Conservation (phyloP, 305 asterid genomes). For the Ajuga reptans region DNA sequence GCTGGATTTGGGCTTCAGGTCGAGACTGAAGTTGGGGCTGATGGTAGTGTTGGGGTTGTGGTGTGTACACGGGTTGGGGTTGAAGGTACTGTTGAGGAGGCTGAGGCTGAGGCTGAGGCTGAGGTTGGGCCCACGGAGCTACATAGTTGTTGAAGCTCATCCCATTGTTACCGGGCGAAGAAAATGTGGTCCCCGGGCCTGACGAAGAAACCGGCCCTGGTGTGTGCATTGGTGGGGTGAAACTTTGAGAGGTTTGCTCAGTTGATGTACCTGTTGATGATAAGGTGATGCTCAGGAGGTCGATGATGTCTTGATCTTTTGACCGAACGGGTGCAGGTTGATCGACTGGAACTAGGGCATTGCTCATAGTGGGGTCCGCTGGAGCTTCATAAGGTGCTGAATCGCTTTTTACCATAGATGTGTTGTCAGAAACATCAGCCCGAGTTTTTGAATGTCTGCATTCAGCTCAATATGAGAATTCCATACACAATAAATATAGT, state of each 20-base stretch:
- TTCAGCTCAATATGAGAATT: not conserved
- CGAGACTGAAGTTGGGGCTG: conserved; percentile 16
- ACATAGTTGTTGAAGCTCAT: conserved; percentile 46
- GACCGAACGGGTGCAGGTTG: conserved; percentile 36
- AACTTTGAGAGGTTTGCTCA: conserved; percentile 34
- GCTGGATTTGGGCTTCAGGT: conserved; percentile 8
- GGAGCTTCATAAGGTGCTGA: conserved; percentile 27
- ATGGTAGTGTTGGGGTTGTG: conserved; percentile 9
- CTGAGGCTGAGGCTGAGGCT: conserved; percentile 1
- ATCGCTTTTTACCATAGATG: conserved; percentile 23
- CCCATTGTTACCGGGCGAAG: conserved; percentile 37
- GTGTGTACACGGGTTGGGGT: not conserved
- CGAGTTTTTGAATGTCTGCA: conserved; percentile 65
- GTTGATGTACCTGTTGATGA: conserved; percentile 38
- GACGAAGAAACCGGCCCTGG: conserved; percentile 30
- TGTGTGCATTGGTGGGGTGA: conserved; percentile 26
- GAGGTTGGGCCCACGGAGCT: conserved; percentile 85
- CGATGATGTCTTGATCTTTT: conserved; percentile 67
- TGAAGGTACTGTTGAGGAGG: conserved; percentile 17
- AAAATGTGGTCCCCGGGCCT: conserved; percentile 23
- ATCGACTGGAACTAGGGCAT: conserved; percentile 57
- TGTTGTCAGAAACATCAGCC: conserved; percentile 25
- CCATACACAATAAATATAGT: not conserved
- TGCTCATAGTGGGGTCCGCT: conserved; percentile 34
- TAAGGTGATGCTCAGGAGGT: conserved; percentile 71